These are phyloP conservation scores for Daldinia childiae DNA, from an alignment of 495 filamentous ascomycete species.

Conservation along the genomic window DNA sequence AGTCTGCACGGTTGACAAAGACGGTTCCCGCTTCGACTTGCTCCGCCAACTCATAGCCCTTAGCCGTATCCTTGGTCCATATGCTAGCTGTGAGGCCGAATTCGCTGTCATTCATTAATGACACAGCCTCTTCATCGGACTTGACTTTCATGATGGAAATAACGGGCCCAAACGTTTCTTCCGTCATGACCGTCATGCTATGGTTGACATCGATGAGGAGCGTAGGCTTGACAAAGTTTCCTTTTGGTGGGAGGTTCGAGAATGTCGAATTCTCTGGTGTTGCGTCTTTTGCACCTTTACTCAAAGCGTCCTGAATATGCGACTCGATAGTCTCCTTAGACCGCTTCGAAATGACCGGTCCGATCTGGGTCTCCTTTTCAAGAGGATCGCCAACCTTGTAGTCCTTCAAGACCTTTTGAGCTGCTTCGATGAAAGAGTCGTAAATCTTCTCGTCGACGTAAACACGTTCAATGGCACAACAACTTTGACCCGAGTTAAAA, in stretches of 20 bases:
- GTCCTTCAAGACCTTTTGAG: constrained; percentile 81
- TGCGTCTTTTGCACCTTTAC: constrained; percentile 82
- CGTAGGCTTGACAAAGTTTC: constrained; percentile 87
- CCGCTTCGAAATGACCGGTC: constrained; percentile 84
- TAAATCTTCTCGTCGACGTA: constrained; percentile 89
- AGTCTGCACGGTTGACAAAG: constrained; percentile 95
- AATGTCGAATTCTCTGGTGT: constrained; percentile 87
- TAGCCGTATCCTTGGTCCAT: constrained; percentile 89
- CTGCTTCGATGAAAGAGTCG: constrained; percentile 78
- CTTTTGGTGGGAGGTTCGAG: constrained; percentile 68
- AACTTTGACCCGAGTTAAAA: constrained; percentile 97
- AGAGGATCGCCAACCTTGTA: constrained; percentile 91
- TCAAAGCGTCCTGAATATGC: constrained; percentile 85
- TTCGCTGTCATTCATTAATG: constrained; percentile 93
- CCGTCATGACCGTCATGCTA: constrained; percentile 88
- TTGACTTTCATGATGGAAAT: constrained; percentile 95
- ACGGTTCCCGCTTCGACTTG: constrained; percentile 93
- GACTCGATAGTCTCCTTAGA: constrained; percentile 78
- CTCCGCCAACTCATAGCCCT: constrained; percentile 80
- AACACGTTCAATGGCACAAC: constrained; percentile 90
- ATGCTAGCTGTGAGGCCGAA: constrained; percentile 97
- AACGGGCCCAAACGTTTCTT: constrained; percentile 95
- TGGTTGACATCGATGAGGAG: constrained; percentile 85
- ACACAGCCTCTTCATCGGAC: constrained; percentile 80
- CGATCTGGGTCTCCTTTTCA: constrained; percentile 79